Conservation (phyloP, 805 yeast species). For the Yamadazyma tumulicola region DNA sequence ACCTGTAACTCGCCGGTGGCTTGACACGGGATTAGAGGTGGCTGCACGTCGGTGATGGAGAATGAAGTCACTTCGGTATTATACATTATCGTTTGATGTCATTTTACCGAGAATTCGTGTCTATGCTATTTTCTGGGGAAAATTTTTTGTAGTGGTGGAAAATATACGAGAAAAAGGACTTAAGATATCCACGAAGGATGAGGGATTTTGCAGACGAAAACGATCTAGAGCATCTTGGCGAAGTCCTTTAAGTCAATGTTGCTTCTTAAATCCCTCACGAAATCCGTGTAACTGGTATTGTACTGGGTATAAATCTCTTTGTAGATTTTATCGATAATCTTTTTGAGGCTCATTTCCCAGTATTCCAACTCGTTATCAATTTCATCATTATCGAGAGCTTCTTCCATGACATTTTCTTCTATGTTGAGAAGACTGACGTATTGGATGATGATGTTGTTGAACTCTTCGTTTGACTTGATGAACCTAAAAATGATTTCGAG, state of each 20-base stretch:
- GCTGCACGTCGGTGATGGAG: too few species aligned
- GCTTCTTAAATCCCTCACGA: slow-evolving; percentile 50
- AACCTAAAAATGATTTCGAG: slow-evolving; percentile 31
- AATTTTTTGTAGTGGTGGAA: too few species aligned
- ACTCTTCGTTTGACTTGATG: slow-evolving; percentile 34
- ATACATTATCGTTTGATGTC: too few species aligned
- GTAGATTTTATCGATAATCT: slow-evolving; percentile 39
- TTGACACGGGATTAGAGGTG: too few species aligned
- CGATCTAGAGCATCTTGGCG: slow-evolving; percentile 11
- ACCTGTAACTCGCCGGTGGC: too few species aligned
- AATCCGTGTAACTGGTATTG: slow-evolving; percentile 36
- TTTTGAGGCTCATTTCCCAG: slow-evolving; percentile 25
- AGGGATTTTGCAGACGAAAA: too few species aligned
- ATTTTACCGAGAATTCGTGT: too few species aligned
- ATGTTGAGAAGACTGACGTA: slow-evolving; percentile 28
- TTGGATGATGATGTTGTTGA: slow-evolving; percentile 21
- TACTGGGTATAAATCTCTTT: slow-evolving; percentile 40
- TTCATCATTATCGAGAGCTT: slow-evolving; percentile 13
- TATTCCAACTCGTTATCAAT: slow-evolving; percentile 28
- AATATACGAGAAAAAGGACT: too few species aligned
- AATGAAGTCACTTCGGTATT: too few species aligned
- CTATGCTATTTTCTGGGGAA: too few species aligned
- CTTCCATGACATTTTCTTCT: slow-evolving; percentile 17
- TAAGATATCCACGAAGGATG: too few species aligned
- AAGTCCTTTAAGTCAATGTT: slow-evolving; percentile 51